Evolutionary conservation across 305 asterid genomes (phyloP), one percentile per base, ranked within the genome.

Genomic region (Rubia peregrina): DNA sequence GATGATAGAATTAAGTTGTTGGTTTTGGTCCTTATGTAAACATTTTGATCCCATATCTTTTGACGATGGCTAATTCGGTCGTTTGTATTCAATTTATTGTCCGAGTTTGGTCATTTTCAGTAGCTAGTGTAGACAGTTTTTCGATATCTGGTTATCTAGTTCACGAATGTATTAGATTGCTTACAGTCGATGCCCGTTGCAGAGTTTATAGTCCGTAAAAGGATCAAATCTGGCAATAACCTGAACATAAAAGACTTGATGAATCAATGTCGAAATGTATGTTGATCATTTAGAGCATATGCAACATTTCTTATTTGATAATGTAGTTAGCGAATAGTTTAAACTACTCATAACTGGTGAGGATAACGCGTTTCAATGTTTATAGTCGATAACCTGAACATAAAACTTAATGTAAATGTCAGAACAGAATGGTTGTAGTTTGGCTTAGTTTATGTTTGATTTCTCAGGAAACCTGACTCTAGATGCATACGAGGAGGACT

Each of bases 401-500:
- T 46, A 46, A 46, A 46, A 3, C 53, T 13, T 46, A 13, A 11
- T 11, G 14, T 46, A 16, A 46, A 46, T 46, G 53, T 11, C 16
- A 13, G 14, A 46, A 12, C n/a, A 46, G 13, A 46, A 46, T 43
- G 24, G 14, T 46, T 48, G 55, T 30, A 57, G 43, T 30, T 69
- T 70, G 33, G 17, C 55, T 48, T 3, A 49, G 3, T 56, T 59
- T 30, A 36, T 82, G 57, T 43, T 36, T 51, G 59, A 17, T 11
- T 59, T 19, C 72, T 71, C 80, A 92, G 96, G 98, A 57, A 84
- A 92, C 79, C 76, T 92, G 82, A 81, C 92, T 7, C 71, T 85
- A 65, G 88, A 77, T 79, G 97, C 94, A 13, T 90, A 93, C 76
- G 98, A 90, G 85, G 90, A 87, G 70, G 83, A 88, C 12, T 93